Conservation (phyloP, 202 grass and related monocot species). For the Dendrocalamus latiflorus region DNA sequence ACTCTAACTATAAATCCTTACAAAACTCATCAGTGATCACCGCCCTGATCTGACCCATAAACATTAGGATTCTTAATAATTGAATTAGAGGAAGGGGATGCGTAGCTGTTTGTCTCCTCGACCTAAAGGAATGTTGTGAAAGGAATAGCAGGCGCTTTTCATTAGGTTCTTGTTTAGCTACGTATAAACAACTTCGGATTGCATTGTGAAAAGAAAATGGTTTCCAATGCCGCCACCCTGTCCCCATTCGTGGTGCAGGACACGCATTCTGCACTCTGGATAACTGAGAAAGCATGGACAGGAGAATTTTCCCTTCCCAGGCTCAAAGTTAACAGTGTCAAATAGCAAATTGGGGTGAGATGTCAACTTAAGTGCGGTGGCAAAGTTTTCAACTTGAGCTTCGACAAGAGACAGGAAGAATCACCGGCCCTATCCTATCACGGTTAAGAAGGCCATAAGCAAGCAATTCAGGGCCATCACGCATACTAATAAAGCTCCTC, state of each 20-base stretch:
- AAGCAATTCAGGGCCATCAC: conserved; percentile 25
- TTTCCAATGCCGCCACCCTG: conserved; percentile 22
- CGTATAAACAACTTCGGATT: conserved; percentile 21
- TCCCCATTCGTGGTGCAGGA: conserved; percentile 36
- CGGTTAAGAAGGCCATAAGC: conserved; percentile 23
- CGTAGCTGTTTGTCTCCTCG: conserved; percentile 26
- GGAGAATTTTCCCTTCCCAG: conserved; percentile 20
- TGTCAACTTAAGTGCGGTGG: conserved; percentile 44
- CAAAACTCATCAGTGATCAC: conserved; percentile 14
- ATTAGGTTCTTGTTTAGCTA: conserved; percentile 20
- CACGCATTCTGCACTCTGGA: conserved; percentile 35
- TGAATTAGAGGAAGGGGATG: conserved; percentile 21
- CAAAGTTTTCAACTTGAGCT: conserved; percentile 49
- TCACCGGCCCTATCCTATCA: conserved; percentile 25
- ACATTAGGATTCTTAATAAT: conserved; percentile 3
- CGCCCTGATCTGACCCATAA: conserved; percentile 13
- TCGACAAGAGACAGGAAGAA: conserved; percentile 49
- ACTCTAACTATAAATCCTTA: conserved; percentile 25
- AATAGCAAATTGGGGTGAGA: conserved; percentile 36
- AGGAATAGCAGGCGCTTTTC: conserved; percentile 23
- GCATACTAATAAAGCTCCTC: conserved; percentile 39
- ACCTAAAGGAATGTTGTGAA: conserved; percentile 42
- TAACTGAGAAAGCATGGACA: conserved; percentile 24
- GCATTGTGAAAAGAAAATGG: neutral
- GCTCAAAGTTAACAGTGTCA: conserved; percentile 30